These are phyloP conservation scores for Chaetomium fimeti DNA, from an alignment of 495 filamentous ascomycete species.

Conservation along the genomic window DNA sequence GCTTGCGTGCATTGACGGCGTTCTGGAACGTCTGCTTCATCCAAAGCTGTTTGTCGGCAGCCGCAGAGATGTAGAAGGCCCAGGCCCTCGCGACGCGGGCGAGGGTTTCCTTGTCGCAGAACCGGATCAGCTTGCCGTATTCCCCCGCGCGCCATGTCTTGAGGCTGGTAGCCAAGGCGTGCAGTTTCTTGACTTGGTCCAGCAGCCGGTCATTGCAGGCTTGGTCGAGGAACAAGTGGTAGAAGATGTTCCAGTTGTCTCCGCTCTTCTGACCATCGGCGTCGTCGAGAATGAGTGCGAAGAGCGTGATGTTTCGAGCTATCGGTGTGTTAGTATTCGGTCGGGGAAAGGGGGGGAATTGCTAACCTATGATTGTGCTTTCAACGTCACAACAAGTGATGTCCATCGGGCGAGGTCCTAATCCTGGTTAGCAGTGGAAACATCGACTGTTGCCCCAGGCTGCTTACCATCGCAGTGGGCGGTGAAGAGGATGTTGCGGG, in stretches of 20 bases:
- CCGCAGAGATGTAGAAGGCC: slow-evolving; percentile 25
- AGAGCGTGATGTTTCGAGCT: slow-evolving; percentile 37
- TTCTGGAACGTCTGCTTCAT: neutral
- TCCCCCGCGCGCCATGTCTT: slow-evolving; percentile 26
- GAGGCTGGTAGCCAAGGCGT: slow-evolving; percentile 22
- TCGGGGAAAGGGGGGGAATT: no score
- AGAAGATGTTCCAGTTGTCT: slow-evolving; percentile 33
- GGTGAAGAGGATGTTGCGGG: slow-evolving; percentile 38
- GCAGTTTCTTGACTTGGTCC: slow-evolving; percentile 28
- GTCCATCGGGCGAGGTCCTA: slow-evolving; percentile 31
- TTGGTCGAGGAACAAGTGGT: slow-evolving; percentile 27
- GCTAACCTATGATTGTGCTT: slow-evolving; percentile 30
- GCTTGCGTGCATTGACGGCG: neutral
- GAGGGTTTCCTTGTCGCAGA: slow-evolving; percentile 32
- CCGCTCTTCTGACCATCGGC: slow-evolving; percentile 1
- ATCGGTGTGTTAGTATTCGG: neutral
- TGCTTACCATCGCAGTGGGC: slow-evolving; percentile 23
- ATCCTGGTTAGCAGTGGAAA: neutral
- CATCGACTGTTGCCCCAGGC: neutral
- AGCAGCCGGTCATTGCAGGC: slow-evolving; percentile 22
- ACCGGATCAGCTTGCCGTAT: slow-evolving; percentile 32
- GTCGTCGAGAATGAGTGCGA: slow-evolving; percentile 32
- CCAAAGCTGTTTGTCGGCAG: neutral
- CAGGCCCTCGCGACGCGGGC: slow-evolving; percentile 27
- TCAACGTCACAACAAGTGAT: slow-evolving; percentile 37